A percentile compares a stretch with the other conserved stretches of the same genome.
Evolutionary conservation across 257 asterid species (phyloP).

Genomic region (Nyctanthes arbortristis): DNA sequence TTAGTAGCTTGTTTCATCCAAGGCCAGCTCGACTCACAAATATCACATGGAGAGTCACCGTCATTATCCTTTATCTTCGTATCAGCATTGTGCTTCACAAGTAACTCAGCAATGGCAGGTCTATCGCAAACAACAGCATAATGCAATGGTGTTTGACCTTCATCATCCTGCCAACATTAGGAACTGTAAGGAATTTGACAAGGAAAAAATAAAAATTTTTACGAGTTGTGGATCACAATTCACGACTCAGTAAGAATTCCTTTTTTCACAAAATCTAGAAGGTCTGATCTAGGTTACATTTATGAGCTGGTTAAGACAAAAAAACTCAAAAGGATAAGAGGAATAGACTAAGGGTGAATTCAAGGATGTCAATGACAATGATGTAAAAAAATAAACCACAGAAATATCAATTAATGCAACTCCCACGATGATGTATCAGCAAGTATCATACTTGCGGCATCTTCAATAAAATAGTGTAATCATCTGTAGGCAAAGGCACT

Average conservation of each 20-base stretch:
- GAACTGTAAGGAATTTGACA: not conserved
- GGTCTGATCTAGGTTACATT: not conserved
- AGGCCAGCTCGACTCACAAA: constrained; percentile 71
- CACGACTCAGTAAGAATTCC: too few species aligned
- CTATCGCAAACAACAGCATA: constrained; percentile 95
- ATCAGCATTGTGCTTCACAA: constrained; percentile 77
- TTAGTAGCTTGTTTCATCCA: constrained; percentile 44
- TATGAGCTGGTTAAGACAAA: not conserved
- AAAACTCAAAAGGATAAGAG: not conserved
- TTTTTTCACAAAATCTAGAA: not conserved
- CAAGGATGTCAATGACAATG: not conserved
- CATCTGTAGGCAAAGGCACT: too few species aligned
- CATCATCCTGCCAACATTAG: constrained; percentile 21
- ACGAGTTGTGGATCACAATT: too few species aligned
- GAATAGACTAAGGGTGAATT: not conserved
- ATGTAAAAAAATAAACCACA: not conserved
- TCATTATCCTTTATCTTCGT: constrained; percentile 63
- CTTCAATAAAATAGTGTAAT: too few species aligned
- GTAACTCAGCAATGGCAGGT: constrained; percentile 67
- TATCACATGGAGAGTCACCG: constrained; percentile 74
- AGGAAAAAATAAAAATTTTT: too few species aligned
- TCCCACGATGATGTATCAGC: not conserved
- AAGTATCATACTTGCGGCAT: not conserved
- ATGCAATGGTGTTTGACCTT: constrained; percentile 91
- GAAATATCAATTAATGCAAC: not conserved